These are phyloP conservation scores for Lotus japonicus DNA, from an alignment of 306 rosid species.

Conservation along the genomic window DNA sequence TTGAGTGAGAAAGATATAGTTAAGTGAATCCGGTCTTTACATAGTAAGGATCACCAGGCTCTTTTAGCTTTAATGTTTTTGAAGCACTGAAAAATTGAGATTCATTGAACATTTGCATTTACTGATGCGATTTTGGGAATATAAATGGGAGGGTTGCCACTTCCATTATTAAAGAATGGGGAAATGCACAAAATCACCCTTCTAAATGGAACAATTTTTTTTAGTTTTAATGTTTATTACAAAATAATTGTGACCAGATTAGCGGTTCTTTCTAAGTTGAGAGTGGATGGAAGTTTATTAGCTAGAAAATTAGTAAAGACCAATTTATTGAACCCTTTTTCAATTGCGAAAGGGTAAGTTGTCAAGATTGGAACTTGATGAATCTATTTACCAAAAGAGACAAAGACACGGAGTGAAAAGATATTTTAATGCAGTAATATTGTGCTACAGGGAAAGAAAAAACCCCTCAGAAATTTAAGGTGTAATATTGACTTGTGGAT, in stretches of 20 bases:
- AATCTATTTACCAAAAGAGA: background rate
- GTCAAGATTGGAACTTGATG: background rate
- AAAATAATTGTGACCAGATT: background rate
- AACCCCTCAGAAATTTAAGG: background rate
- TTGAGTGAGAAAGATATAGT: background rate
- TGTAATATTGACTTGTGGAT: background rate
- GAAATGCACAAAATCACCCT: background rate
- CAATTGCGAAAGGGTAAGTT: background rate
- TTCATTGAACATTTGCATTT: background rate
- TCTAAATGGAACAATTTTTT: background rate
- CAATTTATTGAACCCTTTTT: background rate
- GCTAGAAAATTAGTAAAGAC: background rate
- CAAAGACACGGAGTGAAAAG: background rate
- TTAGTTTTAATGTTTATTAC: background rate
- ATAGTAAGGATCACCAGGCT: background rate
- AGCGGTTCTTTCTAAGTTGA: background rate
- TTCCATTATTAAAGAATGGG: background rate
- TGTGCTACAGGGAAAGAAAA: background rate
- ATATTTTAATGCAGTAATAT: background rate
- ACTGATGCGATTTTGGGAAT: slow-evolving; percentile 4
- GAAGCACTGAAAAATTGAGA: background rate
- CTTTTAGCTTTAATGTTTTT: slow-evolving; percentile 2
- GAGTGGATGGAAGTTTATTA: background rate
- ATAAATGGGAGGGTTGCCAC: background rate
- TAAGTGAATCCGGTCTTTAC: background rate